Percentiles rank a stretch among this genome's conserved stretches.
These are phyloP conservation scores for Ilyonectria robusta DNA, from an alignment of 2,329 filamentous ascomycete species.

Conservation along the genomic window DNA sequence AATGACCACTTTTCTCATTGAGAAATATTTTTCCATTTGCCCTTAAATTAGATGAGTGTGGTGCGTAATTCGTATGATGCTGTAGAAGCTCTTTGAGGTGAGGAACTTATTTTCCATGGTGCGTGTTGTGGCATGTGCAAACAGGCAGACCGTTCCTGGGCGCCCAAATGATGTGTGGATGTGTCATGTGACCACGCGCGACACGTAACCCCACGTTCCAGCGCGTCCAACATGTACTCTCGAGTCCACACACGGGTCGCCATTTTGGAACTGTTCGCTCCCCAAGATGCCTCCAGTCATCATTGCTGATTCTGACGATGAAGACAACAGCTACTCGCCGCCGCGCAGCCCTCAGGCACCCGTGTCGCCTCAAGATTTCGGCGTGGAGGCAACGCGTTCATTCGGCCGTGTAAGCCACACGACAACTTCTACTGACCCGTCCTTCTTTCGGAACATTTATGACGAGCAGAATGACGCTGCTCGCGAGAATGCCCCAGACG, in stretches of 20 bases:
- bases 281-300: slow-evolving; percentile 44
- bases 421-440: slow-evolving; percentile 62
- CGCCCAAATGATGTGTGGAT: not conserved
- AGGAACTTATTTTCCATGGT: not conserved
- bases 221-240: slow-evolving; percentile 32
- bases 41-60: not conserved
- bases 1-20: slow-evolving; percentile 47
- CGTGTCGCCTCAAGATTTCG: slow-evolving; percentile 17
- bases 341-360: slow-evolving; percentile 28
- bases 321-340: slow-evolving; percentile 47
- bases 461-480: slow-evolving; percentile 59
- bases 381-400: slow-evolving; percentile 34
- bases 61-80: too few relatives aligned
- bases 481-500: slow-evolving; percentile 37
- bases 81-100: too few relatives aligned
- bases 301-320: slow-evolving; percentile 60
- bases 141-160: not conserved
- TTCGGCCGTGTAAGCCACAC: slow-evolving; percentile 47
- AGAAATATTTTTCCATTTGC: slow-evolving; percentile 28
- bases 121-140: too few relatives aligned
- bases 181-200: slow-evolving; percentile 43
- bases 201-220: slow-evolving; percentile 27
- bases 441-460: slow-evolving; percentile 64
- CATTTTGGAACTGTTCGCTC: slow-evolving; percentile 3
- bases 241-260: slow-evolving; percentile 20